Conservation (phyloP, 768 basidiomycete species). For the Erythrobasidium yunnanense region DNA sequence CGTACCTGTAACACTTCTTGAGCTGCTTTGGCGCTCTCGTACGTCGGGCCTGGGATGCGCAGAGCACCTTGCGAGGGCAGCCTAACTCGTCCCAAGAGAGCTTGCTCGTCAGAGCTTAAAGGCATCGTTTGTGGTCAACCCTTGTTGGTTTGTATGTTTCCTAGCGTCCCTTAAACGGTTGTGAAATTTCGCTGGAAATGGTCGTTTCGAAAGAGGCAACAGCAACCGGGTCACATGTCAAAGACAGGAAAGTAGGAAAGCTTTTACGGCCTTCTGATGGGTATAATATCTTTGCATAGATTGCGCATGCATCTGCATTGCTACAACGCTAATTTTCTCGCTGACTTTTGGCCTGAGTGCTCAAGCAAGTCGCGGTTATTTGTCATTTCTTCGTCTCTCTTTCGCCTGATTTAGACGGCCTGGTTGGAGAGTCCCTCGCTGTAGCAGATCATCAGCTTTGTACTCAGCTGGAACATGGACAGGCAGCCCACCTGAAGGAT, state of each 20-base stretch:
- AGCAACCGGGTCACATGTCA: background rate
- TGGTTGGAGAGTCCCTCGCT: constrained; percentile 4
- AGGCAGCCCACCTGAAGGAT: background rate
- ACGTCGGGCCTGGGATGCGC: constrained; percentile 16
- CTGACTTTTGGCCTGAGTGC: too few relatives aligned
- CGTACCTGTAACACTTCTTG: constrained; percentile 12
- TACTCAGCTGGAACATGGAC: background rate
- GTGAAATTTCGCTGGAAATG: too few relatives aligned
- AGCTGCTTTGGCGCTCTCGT: background rate
- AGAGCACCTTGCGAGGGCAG: constrained; percentile 15
- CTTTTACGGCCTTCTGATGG: background rate
- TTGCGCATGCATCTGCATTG: too few relatives aligned
- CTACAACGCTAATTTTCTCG: too few relatives aligned
- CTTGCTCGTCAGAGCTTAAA: background rate
- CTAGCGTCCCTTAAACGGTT: background rate
- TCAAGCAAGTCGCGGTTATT: too few relatives aligned
- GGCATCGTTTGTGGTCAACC: background rate
- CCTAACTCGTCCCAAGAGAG: constrained; percentile 3
- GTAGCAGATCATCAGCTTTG: background rate
- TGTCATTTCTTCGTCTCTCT: too few relatives aligned
- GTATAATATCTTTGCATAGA: too few relatives aligned
- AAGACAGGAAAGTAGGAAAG: background rate
- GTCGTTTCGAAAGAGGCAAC: background rate
- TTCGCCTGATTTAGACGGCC: background rate
- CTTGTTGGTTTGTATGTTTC: background rate